Evolutionary conservation across 176 grass and related monocot genomes (phyloP).

Genomic region (Phragmites australis): DNA sequence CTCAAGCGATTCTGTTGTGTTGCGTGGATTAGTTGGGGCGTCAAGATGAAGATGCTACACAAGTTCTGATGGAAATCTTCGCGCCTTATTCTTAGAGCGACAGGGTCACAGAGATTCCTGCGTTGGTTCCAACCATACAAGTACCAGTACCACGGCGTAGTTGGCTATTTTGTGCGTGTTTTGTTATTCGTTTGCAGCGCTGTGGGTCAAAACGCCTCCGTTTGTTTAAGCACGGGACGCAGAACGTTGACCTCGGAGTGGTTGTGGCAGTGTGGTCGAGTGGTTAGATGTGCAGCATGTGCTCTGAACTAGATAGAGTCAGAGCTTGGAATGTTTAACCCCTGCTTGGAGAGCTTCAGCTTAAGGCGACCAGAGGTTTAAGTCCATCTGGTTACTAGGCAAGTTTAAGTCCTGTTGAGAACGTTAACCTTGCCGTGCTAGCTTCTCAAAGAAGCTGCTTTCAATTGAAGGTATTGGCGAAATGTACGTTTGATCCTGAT

Average conservation of each 20-base stretch:
- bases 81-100: background rate
- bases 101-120: conserved; percentile 8
- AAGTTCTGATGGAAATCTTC: conserved; percentile 15
- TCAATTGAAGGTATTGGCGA: background rate
- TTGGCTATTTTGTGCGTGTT: background rate
- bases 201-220: background rate
- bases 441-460: too few species aligned
- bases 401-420: too few species aligned
- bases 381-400: too few species aligned
- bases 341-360: background rate
- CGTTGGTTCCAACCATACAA: conserved; percentile 37
- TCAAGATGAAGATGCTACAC: background rate
- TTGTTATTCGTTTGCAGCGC: background rate
- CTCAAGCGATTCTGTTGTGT: conserved; percentile 46
- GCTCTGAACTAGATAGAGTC: background rate
- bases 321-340: background rate
- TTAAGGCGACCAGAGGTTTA: background rate
- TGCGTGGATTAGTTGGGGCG: conserved; percentile 31
- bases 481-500: background rate
- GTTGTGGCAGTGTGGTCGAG: conserved; percentile 7
- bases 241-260: background rate
- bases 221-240: background rate
- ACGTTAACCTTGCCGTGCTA: too few species aligned
- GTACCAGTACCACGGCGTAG: background rate
- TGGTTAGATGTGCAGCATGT: background rate